Base-by-base conservation (phyloP, 352 stramenopile species). In the Pythium grandisporangium region DNA sequence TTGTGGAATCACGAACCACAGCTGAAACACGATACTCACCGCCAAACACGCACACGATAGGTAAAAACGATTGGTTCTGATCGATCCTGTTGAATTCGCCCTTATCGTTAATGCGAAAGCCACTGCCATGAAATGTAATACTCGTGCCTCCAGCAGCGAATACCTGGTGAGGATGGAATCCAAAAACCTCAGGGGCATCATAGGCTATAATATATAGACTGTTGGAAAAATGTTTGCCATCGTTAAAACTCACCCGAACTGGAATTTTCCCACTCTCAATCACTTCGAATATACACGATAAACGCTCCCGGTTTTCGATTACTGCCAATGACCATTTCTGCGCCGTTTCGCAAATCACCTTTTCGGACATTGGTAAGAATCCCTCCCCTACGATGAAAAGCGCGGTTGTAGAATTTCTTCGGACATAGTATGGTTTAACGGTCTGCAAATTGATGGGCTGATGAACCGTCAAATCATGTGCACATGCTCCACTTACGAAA, bases 161-260 rank as follows among this genome's bases (percentile, higher is more conserved):
- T 11, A 38, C 33, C 19, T 11, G 19, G 11, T 16, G 33, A 39
- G 42, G 30, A 8, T 35, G 11, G 17, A 42, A 14, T 2, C 47
- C 23, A n/a, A 25, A 2, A 27, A 57, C 34, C 17, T 19, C 32
- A 14, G 49, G 42, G 16, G 48, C 37, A 2, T 51, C 42, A 21
- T 57, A 57, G 6, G 47, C 22, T 2, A 19, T 12, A 30, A 51
- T 23, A 26, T 42, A 4, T 14, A 46, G n/a, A n/a, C 20, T 25
- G 19, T 22, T 16, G 17, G 30, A 41, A 33, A 42, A 57, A 20
- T 57, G 42, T 11, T 22, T 6, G 7, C 49, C 49, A 14, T 45
- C 35, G 30, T 57, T 57, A 25, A 57, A 26, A 30, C 42, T 51
- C 13, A 57, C 19, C 2, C 42, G 49, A 12, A 57, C 6, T 12